These are phyloP conservation scores for Miamiensis avidus DNA, from an alignment of 169 alveolate species.

Conservation along the genomic window DNA sequence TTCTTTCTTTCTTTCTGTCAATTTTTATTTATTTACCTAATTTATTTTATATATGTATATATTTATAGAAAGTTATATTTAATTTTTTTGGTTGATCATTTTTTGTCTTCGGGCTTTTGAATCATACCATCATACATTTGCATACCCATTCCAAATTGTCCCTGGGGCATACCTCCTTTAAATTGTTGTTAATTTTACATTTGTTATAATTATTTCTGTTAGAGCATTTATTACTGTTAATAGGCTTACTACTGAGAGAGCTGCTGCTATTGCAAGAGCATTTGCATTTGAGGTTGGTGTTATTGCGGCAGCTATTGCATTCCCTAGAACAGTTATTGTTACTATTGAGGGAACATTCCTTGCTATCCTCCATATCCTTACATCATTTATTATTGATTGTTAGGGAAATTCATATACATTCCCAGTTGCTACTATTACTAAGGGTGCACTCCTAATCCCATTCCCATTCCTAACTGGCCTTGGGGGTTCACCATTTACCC, in stretches of 20 bases:
- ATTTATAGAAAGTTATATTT: too few species aligned
- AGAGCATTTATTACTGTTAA: background rate
- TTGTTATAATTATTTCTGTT: background rate
- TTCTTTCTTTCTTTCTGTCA: too few species aligned
- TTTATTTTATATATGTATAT: too few species aligned
- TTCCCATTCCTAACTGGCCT: too few species aligned
- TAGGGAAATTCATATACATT: background rate
- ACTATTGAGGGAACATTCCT: background rate
- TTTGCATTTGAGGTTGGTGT: too few species aligned
- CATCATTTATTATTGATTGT: background rate
- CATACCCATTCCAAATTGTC: background rate
- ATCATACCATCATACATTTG: background rate
- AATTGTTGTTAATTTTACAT: background rate
- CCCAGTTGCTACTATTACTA: background rate
- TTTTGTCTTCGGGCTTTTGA: background rate
- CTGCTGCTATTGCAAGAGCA: background rate
- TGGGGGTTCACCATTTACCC: too few species aligned
- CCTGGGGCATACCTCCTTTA: background rate
- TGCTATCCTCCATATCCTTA: too few species aligned
- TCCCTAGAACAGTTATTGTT: too few species aligned
- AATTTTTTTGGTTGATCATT: background rate
- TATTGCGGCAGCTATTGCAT: too few species aligned
- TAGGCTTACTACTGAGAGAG: background rate
- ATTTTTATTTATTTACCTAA: background rate
- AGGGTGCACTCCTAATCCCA: too few species aligned